phyloP scores from a whole-genome alignment of 768 basidiomycete species.

The Saitozyma podzolica region DNA sequence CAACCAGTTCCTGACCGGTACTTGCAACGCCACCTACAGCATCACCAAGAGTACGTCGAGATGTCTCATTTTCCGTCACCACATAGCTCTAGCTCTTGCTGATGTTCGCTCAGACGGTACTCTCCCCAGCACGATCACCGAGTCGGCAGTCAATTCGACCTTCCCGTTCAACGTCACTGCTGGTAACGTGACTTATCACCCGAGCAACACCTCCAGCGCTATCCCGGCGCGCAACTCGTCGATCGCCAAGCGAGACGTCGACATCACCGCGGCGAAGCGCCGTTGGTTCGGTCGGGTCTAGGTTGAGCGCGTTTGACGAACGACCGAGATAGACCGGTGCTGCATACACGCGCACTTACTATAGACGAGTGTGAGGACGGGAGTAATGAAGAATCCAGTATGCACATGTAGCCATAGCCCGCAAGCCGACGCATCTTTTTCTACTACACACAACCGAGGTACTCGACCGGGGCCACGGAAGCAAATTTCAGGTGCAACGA shows the following conservation, averaged over 20 bases:
- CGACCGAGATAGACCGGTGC: no score
- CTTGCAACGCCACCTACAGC: constrained; percentile 28
- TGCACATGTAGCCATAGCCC: no score
- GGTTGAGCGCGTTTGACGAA: neutral
- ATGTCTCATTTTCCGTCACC: neutral
- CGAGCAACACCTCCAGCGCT: constrained; percentile 10
- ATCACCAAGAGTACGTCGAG: constrained; percentile 1
- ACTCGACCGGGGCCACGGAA: no score
- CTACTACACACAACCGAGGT: no score
- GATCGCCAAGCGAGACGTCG: constrained; percentile 10
- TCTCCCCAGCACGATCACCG: constrained; percentile 41
- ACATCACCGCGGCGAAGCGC: constrained; percentile 19
- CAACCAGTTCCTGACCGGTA: constrained; percentile 24
- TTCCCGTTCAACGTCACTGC: constrained; percentile 30
- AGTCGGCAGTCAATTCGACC: constrained; percentile 44
- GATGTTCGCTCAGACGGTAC: constrained; percentile 26
- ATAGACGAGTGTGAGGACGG: no score
- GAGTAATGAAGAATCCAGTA: no score
- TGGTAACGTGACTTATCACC: constrained; percentile 19
- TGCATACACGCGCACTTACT: no score
- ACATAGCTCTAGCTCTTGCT: neutral
- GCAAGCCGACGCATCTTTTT: no score
- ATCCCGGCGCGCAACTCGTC: neutral
- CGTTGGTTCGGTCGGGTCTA: constrained; percentile 27
- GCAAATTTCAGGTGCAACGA: no score